phyloP scores from a whole-genome alignment of 805 yeast genomes.

The Starmera pachycereana region DNA sequence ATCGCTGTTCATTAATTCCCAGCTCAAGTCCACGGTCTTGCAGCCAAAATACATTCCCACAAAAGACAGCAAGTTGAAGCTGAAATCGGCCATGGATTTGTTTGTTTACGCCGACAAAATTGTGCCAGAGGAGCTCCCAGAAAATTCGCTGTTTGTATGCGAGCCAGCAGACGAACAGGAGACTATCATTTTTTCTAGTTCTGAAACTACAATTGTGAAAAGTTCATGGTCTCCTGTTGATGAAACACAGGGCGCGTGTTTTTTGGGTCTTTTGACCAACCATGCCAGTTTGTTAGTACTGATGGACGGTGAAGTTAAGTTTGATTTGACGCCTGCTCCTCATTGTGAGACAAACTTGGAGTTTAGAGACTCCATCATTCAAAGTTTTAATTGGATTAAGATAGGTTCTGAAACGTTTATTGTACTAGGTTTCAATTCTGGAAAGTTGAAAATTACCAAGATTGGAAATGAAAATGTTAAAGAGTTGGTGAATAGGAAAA shows the following conservation, averaged over 20 bases:
- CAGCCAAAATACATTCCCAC: slow-evolving; percentile 11
- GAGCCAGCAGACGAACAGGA: slow-evolving; percentile 11
- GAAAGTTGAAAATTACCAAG: slow-evolving; percentile 4
- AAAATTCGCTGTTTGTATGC: slow-evolving; percentile 3
- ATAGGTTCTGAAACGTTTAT: slow-evolving; percentile 2
- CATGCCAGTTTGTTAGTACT: slow-evolving; percentile 9
- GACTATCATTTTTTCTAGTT: slow-evolving; percentile 7
- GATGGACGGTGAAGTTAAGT: slow-evolving; percentile 5
- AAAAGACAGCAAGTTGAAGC: neutral
- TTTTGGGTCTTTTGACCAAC: slow-evolving; percentile 12
- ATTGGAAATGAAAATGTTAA: neutral
- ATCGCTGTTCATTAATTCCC: slow-evolving; percentile 13
- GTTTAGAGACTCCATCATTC: slow-evolving; percentile 7
- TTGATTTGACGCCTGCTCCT: slow-evolving; percentile 5
- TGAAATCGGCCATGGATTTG: slow-evolving; percentile 7
- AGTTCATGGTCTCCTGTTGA: slow-evolving; percentile 16
- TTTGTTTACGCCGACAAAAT: slow-evolving; percentile 8
- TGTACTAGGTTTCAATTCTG: slow-evolving; percentile 13
- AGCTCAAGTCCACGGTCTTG: slow-evolving; percentile 11
- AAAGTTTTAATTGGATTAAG: slow-evolving; percentile 13
- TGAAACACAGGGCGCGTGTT: slow-evolving; percentile 4
- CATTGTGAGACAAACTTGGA: slow-evolving; percentile 5
- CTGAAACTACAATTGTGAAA: slow-evolving; percentile 6
- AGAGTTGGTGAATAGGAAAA: neutral
- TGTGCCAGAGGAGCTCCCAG: slow-evolving; percentile 7